Evolutionary conservation across 371 early-diverging fungal species (phyloP).

Genomic region (Mucor velutinosus): DNA sequence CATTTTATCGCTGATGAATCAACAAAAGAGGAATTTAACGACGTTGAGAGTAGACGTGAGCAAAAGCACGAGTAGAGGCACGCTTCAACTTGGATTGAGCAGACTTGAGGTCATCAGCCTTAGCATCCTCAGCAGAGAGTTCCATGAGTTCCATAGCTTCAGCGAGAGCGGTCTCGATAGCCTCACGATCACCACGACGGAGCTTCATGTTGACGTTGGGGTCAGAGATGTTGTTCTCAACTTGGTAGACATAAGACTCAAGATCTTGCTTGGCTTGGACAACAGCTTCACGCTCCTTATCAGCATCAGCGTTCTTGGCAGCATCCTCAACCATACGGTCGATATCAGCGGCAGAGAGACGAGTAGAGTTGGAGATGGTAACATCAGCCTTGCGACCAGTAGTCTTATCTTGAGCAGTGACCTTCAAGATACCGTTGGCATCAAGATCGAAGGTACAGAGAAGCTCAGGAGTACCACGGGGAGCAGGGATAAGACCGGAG

Average conservation of each 20-base stretch:
- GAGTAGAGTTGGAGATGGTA: slow-evolving; percentile 92
- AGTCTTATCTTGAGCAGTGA: slow-evolving; percentile 90
- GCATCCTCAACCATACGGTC: slow-evolving; percentile 91
- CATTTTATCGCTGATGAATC: background rate
- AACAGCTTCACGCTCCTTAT: slow-evolving; percentile 78
- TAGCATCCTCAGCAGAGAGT: slow-evolving; percentile 71
- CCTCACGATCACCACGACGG: slow-evolving; percentile 82
- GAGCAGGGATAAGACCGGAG: slow-evolving; percentile 85
- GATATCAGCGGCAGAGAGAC: slow-evolving; percentile 88
- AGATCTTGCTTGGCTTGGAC: slow-evolving; percentile 87
- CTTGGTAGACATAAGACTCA: slow-evolving; percentile 88
- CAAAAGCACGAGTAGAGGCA: slow-evolving; percentile 76
- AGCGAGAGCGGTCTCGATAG: slow-evolving; percentile 83
- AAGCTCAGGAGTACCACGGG: slow-evolving; percentile 90
- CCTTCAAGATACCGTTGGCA: slow-evolving; percentile 95
- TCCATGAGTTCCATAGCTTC: slow-evolving; percentile 89
- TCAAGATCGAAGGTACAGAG: slow-evolving; percentile 94
- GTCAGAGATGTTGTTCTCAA: slow-evolving; percentile 80
- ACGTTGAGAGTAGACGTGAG: slow-evolving; percentile 61
- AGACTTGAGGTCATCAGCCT: slow-evolving; percentile 86
- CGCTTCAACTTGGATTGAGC: slow-evolving; percentile 82
- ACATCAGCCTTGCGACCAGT: slow-evolving; percentile 89
- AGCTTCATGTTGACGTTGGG: slow-evolving; percentile 77
- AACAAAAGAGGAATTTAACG: slow-evolving; percentile 31
- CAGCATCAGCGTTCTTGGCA: slow-evolving; percentile 85